phyloP scores from a whole-genome alignment of 148 eudicot genomes.

The Chenopodium quinoa region DNA sequence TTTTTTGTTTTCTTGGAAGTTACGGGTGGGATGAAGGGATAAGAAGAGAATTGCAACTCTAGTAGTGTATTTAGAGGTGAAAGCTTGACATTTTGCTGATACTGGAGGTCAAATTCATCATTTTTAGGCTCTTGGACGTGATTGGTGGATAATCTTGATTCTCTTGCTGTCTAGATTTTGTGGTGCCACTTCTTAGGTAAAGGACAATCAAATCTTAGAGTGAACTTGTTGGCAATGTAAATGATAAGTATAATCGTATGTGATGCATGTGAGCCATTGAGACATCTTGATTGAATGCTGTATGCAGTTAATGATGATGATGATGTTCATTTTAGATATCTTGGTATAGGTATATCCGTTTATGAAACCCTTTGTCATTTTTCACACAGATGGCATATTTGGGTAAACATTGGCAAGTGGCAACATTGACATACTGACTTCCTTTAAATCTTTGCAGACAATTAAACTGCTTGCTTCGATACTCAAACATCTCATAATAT shows the following conservation, averaged over 20 bases:
- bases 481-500: neutral
- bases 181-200: neutral
- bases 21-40: neutral
- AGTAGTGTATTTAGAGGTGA: neutral
- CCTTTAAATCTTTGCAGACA: neutral
- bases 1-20: neutral
- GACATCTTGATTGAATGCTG: neutral
- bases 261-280: neutral
- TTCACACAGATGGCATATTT: neutral
- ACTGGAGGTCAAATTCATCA: neutral
- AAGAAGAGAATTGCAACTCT: neutral
- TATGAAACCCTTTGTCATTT: neutral
- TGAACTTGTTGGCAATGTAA: neutral
- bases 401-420: neutral
- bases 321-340: neutral
- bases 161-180: neutral
- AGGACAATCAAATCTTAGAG: neutral
- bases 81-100: neutral
- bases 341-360: too few species aligned
- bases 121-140: neutral
- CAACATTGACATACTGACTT: neutral
- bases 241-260: too few species aligned
- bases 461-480: neutral
- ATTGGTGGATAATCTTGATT: neutral
- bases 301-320: neutral